Evolutionary conservation across 2,329 filamentous ascomycete species (phyloP).

Genomic region (Penicillium sp.): DNA sequence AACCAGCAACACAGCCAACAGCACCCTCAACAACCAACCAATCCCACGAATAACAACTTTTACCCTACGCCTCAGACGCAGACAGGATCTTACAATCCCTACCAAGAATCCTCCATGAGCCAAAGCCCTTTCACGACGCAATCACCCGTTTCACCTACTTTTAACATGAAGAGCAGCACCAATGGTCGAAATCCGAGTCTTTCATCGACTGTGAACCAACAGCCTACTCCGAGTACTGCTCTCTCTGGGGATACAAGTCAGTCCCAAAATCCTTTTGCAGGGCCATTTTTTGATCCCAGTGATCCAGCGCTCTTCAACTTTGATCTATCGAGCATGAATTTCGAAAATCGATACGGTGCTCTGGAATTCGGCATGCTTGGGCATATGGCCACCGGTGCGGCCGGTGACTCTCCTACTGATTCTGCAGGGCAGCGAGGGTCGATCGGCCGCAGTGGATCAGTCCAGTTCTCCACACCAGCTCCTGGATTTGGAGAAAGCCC

Average conservation of each 20-base stretch:
- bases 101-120: slow-evolving; percentile 47
- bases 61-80: slow-evolving; percentile 34
- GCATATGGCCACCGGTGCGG: slow-evolving; percentile 89
- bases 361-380: slow-evolving; percentile 95
- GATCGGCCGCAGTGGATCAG: slow-evolving; percentile 43
- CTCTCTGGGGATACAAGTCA: slow-evolving; percentile 47
- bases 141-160: slow-evolving; percentile 72
- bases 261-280: slow-evolving; percentile 47
- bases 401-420: slow-evolving; percentile 74
- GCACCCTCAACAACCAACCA: slow-evolving; percentile 7
- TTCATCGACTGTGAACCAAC: slow-evolving; percentile 46
- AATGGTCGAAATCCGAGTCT: slow-evolving; percentile 35
- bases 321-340: slow-evolving; percentile 88
- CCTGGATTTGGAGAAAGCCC: slow-evolving; percentile 48
- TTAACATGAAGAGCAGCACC: slow-evolving; percentile 52
- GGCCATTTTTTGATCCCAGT: slow-evolving; percentile 77
- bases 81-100: slow-evolving; percentile 43
- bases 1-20: slow-evolving; percentile 16
- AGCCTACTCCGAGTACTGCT: slow-evolving; percentile 45
- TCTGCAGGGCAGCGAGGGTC: slow-evolving; percentile 47
- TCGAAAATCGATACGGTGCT: slow-evolving; percentile 93
- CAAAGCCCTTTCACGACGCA: slow-evolving; percentile 58
- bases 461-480: slow-evolving; percentile 40
- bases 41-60: slow-evolving; percentile 30
- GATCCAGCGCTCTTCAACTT: slow-evolving; percentile 95